Evolutionary conservation across 768 basidiomycete species (phyloP).

Genomic region (Xanthoconium purpureum): DNA sequence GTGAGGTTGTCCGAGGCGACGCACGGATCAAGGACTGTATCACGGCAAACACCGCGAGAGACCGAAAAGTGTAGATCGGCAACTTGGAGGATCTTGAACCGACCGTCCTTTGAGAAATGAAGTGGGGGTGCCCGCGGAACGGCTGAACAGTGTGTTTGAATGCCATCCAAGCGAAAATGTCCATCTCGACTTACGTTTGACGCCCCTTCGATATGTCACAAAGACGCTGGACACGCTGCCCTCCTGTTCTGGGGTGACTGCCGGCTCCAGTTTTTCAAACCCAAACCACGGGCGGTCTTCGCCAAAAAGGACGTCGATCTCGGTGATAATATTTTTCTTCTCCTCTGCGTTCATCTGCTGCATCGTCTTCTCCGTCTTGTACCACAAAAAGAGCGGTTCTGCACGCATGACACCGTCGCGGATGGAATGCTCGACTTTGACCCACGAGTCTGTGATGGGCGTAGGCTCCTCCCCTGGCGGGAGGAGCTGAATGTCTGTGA

Average conservation of each 20-base stretch:
- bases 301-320: constrained; percentile 88
- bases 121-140: constrained; percentile 73
- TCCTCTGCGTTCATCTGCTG: constrained; percentile 58
- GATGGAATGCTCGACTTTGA: constrained; percentile 57
- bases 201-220: constrained; percentile 67
- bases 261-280: constrained; percentile 67
- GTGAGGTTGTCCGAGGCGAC: constrained; percentile 76
- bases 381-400: constrained; percentile 73
- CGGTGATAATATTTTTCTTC: constrained; percentile 70
- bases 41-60: constrained; percentile 70
- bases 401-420: constrained; percentile 58
- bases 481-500: constrained; percentile 70
- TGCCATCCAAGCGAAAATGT: not conserved
- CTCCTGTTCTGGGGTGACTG: constrained; percentile 46
- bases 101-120: constrained; percentile 79
- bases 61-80: constrained; percentile 95
- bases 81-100: constrained; percentile 85
- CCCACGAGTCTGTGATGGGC: constrained; percentile 53
- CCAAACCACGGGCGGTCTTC: constrained; percentile 84
- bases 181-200: constrained; percentile 61
- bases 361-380: constrained; percentile 63
- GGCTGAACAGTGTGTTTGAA: constrained; percentile 35
- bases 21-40: constrained; percentile 54
- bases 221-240: constrained; percentile 51
- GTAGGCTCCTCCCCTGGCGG: constrained; percentile 51